These are phyloP conservation scores for Lichenothelia convexa DNA, from an alignment of 495 filamentous ascomycete species.

Conservation along the genomic window DNA sequence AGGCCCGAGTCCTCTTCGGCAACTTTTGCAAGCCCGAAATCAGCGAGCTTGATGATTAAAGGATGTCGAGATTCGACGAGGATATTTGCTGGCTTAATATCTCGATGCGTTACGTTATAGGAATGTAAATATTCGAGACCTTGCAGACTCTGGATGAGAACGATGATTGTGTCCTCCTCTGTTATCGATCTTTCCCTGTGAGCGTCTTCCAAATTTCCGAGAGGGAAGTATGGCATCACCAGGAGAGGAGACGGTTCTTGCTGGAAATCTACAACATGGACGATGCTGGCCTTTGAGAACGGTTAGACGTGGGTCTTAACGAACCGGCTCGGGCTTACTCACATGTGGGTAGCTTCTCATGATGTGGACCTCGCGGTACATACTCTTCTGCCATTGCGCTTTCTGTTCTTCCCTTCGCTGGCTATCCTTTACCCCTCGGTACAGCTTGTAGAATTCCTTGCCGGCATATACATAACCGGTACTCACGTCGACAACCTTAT, in stretches of 20 bases:
- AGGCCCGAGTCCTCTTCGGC: not conserved
- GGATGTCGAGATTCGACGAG: slow-evolving; percentile 9
- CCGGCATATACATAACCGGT: not conserved
- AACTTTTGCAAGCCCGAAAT: slow-evolving; percentile 2
- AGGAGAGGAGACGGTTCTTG: not conserved
- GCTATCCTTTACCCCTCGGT: not conserved
- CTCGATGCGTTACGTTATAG: slow-evolving; percentile 24
- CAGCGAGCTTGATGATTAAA: slow-evolving; percentile 4
- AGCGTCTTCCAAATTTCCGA: not conserved
- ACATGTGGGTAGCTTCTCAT: not conserved
- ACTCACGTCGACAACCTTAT: not conserved
- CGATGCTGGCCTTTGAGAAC: not conserved
- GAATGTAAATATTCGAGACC: slow-evolving; percentile 21
- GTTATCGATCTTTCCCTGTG: not conserved
- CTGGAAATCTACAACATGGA: not conserved
- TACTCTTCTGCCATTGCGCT: too few species aligned
- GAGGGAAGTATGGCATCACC: not conserved
- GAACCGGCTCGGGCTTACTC: not conserved
- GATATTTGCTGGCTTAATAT: slow-evolving; percentile 30
- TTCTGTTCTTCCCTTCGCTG: too few species aligned
- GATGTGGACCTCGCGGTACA: not conserved
- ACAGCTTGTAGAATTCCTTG: not conserved
- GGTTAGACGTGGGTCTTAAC: too few species aligned
- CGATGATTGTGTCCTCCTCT: not conserved
- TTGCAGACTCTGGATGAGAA: slow-evolving; percentile 6